A percentile compares a stretch with the other conserved stretches of the same genome.
Conservation (phyloP, 208 protist genomes). For the Crithidia mellificae region DNA sequence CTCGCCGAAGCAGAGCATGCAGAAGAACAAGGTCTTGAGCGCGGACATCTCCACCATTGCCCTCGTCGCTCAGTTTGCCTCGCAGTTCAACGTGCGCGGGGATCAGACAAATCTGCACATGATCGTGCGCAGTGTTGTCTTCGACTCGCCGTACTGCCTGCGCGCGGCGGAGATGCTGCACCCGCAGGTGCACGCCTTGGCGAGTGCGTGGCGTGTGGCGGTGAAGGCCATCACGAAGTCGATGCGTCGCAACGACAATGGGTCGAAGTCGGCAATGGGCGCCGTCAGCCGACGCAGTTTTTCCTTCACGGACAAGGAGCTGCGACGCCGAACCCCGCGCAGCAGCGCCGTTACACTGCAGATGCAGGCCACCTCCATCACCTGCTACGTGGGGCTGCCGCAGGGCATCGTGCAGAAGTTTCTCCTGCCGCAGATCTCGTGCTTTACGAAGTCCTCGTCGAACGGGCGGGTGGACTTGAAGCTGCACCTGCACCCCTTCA, state of each 20-base stretch:
- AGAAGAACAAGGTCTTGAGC: slow-evolving; percentile 31
- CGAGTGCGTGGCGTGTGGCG: slow-evolving; percentile 57
- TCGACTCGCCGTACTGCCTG: slow-evolving; percentile 60
- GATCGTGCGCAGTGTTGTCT: slow-evolving; percentile 43
- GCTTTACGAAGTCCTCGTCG: slow-evolving; percentile 67
- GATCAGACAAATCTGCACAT: slow-evolving; percentile 69
- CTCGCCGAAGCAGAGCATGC: background rate
- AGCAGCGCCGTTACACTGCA: slow-evolving; percentile 48
- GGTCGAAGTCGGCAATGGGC: background rate
- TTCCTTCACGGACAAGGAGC: slow-evolving; percentile 13
- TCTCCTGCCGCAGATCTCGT: slow-evolving; percentile 60
- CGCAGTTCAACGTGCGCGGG: slow-evolving; percentile 47
- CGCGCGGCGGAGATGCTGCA: slow-evolving; percentile 61
- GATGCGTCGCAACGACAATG: slow-evolving; percentile 10
- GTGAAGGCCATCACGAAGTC: slow-evolving; percentile 18
- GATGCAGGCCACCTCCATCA: slow-evolving; percentile 61
- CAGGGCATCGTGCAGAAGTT: slow-evolving; percentile 57
- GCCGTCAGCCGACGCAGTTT: slow-evolving; percentile 3
- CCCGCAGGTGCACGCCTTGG: slow-evolving; percentile 70
- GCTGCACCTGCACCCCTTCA: slow-evolving; percentile 77
- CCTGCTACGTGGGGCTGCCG: slow-evolving; percentile 51
- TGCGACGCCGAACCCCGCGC: background rate
- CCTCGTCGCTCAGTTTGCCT: slow-evolving; percentile 45
- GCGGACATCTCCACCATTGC: slow-evolving; percentile 35
- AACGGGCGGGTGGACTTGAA: slow-evolving; percentile 60